Base-by-base conservation (phyloP, 2,329 filamentous ascomycete species). In the Aureobasidium vineae region DNA sequence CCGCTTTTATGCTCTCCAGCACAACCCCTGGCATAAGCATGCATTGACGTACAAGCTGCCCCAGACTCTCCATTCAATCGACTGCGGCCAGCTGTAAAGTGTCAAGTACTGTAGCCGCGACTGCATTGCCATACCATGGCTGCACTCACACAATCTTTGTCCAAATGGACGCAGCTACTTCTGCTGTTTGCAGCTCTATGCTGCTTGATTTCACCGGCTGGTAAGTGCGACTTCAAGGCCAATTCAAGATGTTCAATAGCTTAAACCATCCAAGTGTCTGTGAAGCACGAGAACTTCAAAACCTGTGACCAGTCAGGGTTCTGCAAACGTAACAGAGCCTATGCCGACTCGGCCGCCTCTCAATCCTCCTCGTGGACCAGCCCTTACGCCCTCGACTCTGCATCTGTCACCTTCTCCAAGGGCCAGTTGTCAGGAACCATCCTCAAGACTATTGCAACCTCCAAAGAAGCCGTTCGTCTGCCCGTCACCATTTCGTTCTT, bases 201-300 rank as follows among this genome's bases (percentile, higher is more conserved):
- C 72, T 86, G 82, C 72, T 77, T 91, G 36, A 78, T 90, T 71
- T 83, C 84, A 57, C 85, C 88, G 74, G 85, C 85, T 79, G 82
- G 90, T 91, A 81, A 76, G 85, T 66, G n/a, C 26, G 10, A 26
- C 45, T 31, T 6, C 8, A n/a, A 10, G 40, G 23, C 16, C 33
- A 21, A 26, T 19, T 19, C 38, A 21, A 31, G 31, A 8, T n/a
- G 26, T 21, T 28, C 21, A 23, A 53, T 43, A 33, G 47, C 60
- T 63, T 16, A 63, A 63, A 31, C 47, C 60, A 53, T n/a, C 2
- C 60, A 53, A 63, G 92, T 86, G 70, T 84, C 86, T 73, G 95
- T 99, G 63, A 99, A 99, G 81, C 90, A 97, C 76, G 88, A 97
- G 73, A 93, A 96, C 77, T 99, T 98, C 84, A 99, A 98, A 77